Base-by-base conservation (phyloP, 2,329 filamentous ascomycete species). In the Fusarium succisae region DNA sequence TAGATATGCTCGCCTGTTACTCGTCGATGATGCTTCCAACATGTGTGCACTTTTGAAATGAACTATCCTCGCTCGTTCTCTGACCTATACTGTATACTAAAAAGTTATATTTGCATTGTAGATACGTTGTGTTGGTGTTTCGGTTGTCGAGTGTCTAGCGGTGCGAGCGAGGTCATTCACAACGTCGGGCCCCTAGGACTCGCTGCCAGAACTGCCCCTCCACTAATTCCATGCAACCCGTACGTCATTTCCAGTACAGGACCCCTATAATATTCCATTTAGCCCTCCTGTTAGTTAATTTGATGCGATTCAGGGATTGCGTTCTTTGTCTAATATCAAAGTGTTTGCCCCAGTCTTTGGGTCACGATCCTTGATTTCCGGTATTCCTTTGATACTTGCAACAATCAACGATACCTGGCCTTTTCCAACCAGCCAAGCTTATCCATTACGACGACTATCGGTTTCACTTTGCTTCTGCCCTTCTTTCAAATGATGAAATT, bases 141-240 rank as follows among this genome's bases (percentile, higher is more conserved):
- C 47, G 41, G 41, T 44, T n/a, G 13, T 9, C 11, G 26, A 39
- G 58, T 64, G 58, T 60, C 51, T 39, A 18, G 35, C 30, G 11
- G n/a, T 28, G 51, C 30, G 24, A 54, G 43, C 43, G 58, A 69
- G 63, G 63, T 48, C 48, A 69, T 69, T 74, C 71, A 43, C 59
- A 57, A 60, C 39, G 50, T 13, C 51, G 39, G 22, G 37, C 43
- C 71, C 67, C 62, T 63, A 30, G 26, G 54, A 68, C 41, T 57
- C 39, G 48, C 47, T 38, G 20, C 41, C 30, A 24, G 54, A 59
- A 47, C 55, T 64, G 37, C 24, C 35, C 57, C 48, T 53, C 71
- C 71, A 63, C 63, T 59, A 61, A 51, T 11, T 24, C 41, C 48
- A 38, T 32, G 37, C 30, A 43, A 41, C 8, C 15, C 2, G 26